Base-by-base conservation (phyloP, 2,329 filamentous ascomycete genomes). In the Verticillium isaacii region DNA sequence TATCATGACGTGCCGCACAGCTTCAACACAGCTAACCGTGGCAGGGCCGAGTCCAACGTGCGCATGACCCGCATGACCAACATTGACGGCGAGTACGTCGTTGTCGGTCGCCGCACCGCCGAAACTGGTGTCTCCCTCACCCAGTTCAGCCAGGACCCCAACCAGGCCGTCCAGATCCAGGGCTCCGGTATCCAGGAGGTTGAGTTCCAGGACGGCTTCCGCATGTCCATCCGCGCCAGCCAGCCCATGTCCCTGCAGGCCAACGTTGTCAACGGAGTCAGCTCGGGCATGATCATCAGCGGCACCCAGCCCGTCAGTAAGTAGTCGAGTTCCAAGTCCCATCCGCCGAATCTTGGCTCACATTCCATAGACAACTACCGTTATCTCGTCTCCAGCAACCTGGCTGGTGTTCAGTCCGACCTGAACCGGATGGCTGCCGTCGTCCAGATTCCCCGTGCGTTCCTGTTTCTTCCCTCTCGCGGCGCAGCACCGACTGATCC, bases 121-220 rank as follows among this genome's bases (percentile, higher is more conserved):
- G 66, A 67, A 52, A 66, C 66, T 5, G 61, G 66, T 37, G 58
- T 45, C 3, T 66, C 66, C 9, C 55, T 67, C 41, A 66, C 65
- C 2, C 64, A 65, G 17, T 67, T 67, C 60, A 64, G 65, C 54
- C 64, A 66, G 58, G 58, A 60, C 37, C 63, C 58, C 45, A 56
- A 54, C 32, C 25, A 59, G n/a, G 56, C 65, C 15, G 60, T 67
- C 56, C 62, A 37, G 12, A 66, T 67, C 23, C 34, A 50, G 32
- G 66, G 66, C 34, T 67, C 66, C 14, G 66, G 66, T 32, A 67
- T 67, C 57, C 66, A 67, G 54, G 66, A 67, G 50, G 65, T 66
- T 17, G 66, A 67, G 50, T 67, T 64, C 37, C 62, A 63, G 37
- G 66, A 67, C 56, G 66, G 66, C 12, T 67, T 67, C 59, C 64